Percentiles rank a stretch among this genome's conserved stretches.
These are phyloP conservation scores for Tuber magnatum DNA, from an alignment of 495 filamentous ascomycete species.

Conservation along the genomic window DNA sequence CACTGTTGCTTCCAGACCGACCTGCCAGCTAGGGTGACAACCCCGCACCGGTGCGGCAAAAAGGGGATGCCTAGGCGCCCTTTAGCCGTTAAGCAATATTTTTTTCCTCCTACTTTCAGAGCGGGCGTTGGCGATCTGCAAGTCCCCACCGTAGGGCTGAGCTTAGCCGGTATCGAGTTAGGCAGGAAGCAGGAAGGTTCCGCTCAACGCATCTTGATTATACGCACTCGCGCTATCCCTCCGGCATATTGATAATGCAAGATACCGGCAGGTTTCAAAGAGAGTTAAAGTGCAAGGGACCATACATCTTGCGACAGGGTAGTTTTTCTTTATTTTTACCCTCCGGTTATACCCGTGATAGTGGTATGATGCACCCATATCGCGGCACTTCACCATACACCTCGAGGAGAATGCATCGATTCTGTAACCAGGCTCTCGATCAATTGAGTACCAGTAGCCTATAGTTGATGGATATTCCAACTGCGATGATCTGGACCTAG, in stretches of 20 bases:
- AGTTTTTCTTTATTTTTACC: too few species aligned
- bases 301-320: not conserved
- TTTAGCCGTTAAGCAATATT: not conserved
- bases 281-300: not conserved
- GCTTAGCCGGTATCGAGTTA: not conserved
- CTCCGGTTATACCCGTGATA: not conserved
- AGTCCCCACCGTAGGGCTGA: not conserved
- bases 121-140: not conserved
- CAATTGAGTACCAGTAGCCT: not conserved
- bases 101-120: not conserved
- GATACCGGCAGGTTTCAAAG: not conserved
- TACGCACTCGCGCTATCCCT: not conserved
- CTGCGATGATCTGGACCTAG: not conserved
- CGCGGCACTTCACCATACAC: not conserved
- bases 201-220: not conserved
- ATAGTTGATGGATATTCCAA: not conserved
- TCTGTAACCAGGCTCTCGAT: not conserved
- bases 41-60: not conserved
- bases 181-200: not conserved
- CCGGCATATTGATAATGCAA: not conserved
- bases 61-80: not conserved
- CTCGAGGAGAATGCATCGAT: not conserved
- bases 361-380: not conserved
- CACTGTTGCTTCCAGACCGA: not conserved
- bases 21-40: not conserved